Conservation (phyloP, 257 asterid genomes). For the Coffea eugenioides region DNA sequence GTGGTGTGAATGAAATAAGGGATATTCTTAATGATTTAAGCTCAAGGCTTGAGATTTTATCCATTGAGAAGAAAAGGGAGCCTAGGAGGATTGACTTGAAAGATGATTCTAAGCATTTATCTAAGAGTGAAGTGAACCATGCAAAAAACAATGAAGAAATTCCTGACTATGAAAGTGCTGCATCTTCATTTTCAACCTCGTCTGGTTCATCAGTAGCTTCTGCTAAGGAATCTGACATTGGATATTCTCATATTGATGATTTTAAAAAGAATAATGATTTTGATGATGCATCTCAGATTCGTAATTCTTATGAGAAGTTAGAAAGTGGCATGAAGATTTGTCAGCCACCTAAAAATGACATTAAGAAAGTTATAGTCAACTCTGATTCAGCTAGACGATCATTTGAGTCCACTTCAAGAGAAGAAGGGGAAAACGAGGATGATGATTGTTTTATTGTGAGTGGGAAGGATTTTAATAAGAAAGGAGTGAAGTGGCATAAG, state of each 20-base stretch:
- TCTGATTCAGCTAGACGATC: constrained; percentile 32
- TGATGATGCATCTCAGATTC: constrained; percentile 22
- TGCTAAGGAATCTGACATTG: constrained; percentile 29
- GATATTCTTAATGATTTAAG: constrained; percentile 77
- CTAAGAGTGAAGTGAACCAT: constrained; percentile 29
- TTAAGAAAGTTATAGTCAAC: constrained; percentile 23
- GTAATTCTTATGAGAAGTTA: constrained; percentile 24
- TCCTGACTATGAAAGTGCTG: constrained; percentile 39
- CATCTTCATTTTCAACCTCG: constrained; percentile 44
- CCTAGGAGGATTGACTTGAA: constrained; percentile 37
- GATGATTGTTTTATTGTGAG: constrained; percentile 43
- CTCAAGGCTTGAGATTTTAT: constrained; percentile 70
- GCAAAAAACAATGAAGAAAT: constrained; percentile 30
- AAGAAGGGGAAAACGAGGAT: constrained; percentile 31
- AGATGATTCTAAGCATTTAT: constrained; percentile 30
- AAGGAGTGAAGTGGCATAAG: constrained; percentile 36
- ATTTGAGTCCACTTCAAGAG: constrained; percentile 22
- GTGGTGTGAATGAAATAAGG: constrained; percentile 58
- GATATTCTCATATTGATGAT: constrained; percentile 29
- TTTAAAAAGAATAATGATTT: constrained; percentile 18
- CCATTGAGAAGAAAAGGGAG: constrained; percentile 64
- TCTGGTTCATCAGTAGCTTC: constrained; percentile 35
- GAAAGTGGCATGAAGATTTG: constrained; percentile 17
- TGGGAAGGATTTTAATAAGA: constrained; percentile 30
- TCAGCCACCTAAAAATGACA: constrained; percentile 34